Evolutionary conservation across 768 basidiomycete genomes (phyloP).

Genomic region (Mrakia frigida): DNA sequence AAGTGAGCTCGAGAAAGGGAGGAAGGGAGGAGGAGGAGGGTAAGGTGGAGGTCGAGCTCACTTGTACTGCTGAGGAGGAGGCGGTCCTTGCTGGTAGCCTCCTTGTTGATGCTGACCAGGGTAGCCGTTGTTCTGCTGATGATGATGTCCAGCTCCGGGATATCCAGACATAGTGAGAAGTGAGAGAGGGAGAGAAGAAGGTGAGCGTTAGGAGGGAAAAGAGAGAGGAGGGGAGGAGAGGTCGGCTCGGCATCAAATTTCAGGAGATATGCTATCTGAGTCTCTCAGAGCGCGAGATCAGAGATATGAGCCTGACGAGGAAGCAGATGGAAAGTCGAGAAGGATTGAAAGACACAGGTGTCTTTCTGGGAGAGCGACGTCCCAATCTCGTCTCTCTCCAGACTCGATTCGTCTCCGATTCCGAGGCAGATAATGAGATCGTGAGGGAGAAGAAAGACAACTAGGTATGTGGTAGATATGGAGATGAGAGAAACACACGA

Average conservation of each 20-base stretch:
- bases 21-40: neutral
- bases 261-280: no score
- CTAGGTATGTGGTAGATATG: neutral
- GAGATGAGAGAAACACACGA: neutral
- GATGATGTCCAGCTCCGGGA: conserved; percentile 11
- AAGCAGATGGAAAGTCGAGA: no score
- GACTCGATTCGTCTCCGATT: no score
- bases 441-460: neutral
- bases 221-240: no score
- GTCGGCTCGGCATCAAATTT: no score
- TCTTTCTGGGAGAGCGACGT: no score
- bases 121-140: conserved; percentile 10
- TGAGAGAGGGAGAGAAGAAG: neutral
- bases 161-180: neutral
- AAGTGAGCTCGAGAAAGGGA: no score
- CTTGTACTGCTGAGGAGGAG: conserved; percentile 1
- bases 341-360: no score
- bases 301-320: no score
- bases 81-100: neutral
- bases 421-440: neutral
- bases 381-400: no score
- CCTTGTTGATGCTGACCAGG: conserved; percentile 21
- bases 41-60: neutral
- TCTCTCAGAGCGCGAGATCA: no score
- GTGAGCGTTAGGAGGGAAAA: no score